These are phyloP conservation scores for Leishmania lainsoni DNA, from an alignment of 208 protist species.

Conservation along the genomic window DNA sequence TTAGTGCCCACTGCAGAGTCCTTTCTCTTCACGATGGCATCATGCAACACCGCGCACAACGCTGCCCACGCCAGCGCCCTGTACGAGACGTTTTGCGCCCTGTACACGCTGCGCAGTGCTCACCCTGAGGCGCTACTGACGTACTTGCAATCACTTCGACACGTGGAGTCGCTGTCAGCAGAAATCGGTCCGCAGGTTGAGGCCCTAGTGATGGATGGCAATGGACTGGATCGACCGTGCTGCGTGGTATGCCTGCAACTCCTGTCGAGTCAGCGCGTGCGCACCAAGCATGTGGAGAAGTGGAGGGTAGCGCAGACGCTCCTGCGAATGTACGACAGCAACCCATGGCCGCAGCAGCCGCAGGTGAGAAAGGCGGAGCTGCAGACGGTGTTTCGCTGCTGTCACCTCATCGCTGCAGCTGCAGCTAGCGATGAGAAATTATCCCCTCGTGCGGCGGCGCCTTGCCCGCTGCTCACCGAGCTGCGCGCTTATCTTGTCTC, in stretches of 20 bases:
- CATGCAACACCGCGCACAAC: slow-evolving; percentile 62
- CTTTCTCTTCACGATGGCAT: slow-evolving; percentile 71
- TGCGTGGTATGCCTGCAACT: slow-evolving; percentile 77
- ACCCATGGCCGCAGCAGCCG: slow-evolving; percentile 74
- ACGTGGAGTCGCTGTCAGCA: slow-evolving; percentile 37
- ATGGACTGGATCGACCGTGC: slow-evolving; percentile 67
- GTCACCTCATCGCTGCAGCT: slow-evolving; percentile 51
- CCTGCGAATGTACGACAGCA: slow-evolving; percentile 60
- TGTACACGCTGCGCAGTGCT: slow-evolving; percentile 57
- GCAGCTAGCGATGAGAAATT: neutral
- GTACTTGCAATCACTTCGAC: slow-evolving; percentile 72
- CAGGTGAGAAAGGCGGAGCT: slow-evolving; percentile 70
- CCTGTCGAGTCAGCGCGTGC: slow-evolving; percentile 44
- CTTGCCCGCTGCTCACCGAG: slow-evolving; percentile 24
- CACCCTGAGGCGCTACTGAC: slow-evolving; percentile 73
- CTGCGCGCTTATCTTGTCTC: slow-evolving; percentile 24
- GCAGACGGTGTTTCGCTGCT: slow-evolving; percentile 81
- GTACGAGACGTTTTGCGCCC: slow-evolving; percentile 30
- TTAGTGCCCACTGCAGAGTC: slow-evolving; percentile 77
- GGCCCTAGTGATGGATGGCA: slow-evolving; percentile 41
- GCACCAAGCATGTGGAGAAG: slow-evolving; percentile 30
- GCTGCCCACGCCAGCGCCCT: slow-evolving; percentile 57
- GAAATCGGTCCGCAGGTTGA: slow-evolving; percentile 47
- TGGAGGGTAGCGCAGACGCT: slow-evolving; percentile 36
- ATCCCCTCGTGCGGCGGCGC: neutral